Conservation (phyloP, 2,329 filamentous ascomycete species). For the Aspergillus sp. region DNA sequence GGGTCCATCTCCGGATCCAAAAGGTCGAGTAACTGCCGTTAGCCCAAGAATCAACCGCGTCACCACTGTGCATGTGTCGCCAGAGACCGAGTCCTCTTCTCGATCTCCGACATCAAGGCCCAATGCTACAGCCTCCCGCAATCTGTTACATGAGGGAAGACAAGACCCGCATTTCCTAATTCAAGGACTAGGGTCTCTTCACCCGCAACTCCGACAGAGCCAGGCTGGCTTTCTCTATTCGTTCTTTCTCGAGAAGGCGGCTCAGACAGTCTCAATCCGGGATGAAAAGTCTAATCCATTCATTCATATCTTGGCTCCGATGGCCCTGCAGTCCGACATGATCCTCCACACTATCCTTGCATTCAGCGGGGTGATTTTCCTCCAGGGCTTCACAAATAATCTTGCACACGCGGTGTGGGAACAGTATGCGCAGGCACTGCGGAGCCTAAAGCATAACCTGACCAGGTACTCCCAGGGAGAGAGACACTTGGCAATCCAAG, state of each 20-base stretch:
- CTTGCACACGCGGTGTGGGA: neutral
- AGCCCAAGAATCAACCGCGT: neutral
- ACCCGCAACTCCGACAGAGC: neutral
- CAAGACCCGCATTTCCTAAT: no score
- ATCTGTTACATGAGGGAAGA: no score
- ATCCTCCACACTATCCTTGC: neutral
- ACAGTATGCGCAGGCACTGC: neutral
- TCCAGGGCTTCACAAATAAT: neutral
- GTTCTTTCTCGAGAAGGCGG: neutral
- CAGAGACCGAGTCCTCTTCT: no score
- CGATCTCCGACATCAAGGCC: neutral
- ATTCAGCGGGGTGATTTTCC: neutral
- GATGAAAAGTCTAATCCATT: neutral
- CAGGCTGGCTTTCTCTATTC: neutral
- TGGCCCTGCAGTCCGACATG: neutral
- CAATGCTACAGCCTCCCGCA: no score
- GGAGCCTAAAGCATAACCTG: neutral
- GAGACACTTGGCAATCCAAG: neutral
- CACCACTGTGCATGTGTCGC: no score
- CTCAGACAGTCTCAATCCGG: neutral
- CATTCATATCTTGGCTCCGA: neutral
- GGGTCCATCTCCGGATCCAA: neutral
- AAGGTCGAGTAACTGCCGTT: neutral
- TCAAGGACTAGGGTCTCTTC: no score
- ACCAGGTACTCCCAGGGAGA: neutral